phyloP scores from a whole-genome alignment of 2,329 filamentous ascomycete species.

The Elsinoe batatas region DNA sequence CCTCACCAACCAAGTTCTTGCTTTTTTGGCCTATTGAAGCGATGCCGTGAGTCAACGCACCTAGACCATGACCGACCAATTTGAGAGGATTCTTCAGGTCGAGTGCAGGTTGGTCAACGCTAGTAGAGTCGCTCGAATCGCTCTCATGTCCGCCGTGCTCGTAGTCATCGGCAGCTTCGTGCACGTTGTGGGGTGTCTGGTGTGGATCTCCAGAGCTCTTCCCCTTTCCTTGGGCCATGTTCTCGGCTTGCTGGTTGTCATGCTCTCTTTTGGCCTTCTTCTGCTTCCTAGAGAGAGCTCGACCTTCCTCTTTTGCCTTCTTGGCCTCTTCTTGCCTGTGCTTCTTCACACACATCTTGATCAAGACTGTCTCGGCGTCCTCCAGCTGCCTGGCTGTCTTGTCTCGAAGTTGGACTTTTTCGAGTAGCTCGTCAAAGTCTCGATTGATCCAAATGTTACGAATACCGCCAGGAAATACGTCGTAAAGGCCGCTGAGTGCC shows the following conservation, averaged over 20 bases:
- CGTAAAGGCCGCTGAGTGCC: slow-evolving; percentile 73
- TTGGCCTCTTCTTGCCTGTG: slow-evolving; percentile 59
- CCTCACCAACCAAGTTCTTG: slow-evolving; percentile 30
- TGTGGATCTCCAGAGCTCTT: slow-evolving; percentile 25
- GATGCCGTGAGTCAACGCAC: slow-evolving; percentile 36
- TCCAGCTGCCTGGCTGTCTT: slow-evolving; percentile 64
- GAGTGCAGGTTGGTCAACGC: slow-evolving; percentile 19
- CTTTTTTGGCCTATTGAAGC: slow-evolving; percentile 43
- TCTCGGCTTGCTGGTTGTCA: slow-evolving; percentile 30
- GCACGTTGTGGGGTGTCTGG: slow-evolving; percentile 22
- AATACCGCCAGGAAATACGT: slow-evolving; percentile 92
- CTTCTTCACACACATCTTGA: slow-evolving; percentile 67
- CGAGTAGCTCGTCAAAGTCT: slow-evolving; percentile 70
- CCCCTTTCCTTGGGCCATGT: slow-evolving; percentile 23
- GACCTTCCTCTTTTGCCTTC: slow-evolving; percentile 42
- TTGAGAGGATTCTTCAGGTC: slow-evolving; percentile 22
- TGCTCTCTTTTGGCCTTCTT: slow-evolving; percentile 45
- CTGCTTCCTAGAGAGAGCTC: slow-evolving; percentile 36
- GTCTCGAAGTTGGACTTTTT: slow-evolving; percentile 72
- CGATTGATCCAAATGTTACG: slow-evolving; percentile 95
- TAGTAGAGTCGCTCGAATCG: slow-evolving; percentile 7
- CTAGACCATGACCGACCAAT: slow-evolving; percentile 37
- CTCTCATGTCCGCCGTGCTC: slow-evolving; percentile 17
- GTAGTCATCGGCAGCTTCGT: slow-evolving; percentile 22
- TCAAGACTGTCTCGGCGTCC: slow-evolving; percentile 64